Evolutionary conservation across 768 basidiomycete genomes (phyloP), one percentile per base, ranked within the genome.

Genomic region (Pisolithus sp.): DNA sequence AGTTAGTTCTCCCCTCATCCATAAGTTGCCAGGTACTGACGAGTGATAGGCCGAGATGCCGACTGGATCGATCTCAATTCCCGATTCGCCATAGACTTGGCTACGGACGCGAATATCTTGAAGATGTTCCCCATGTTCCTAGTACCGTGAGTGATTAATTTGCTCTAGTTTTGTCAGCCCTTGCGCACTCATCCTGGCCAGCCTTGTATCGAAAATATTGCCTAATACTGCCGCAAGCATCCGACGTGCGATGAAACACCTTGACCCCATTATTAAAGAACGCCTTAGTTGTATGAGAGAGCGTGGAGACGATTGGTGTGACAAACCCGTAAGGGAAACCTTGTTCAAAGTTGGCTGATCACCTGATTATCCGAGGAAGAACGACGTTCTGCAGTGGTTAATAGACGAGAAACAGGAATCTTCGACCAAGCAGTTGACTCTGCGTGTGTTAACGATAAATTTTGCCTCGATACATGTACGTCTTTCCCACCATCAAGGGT

Each of bases 11-110:
- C 26, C 7, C 26, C 4, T 4, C 26, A 7, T 26, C 7, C 7
- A 79, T 77, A 41, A 39, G 71, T 67, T 30, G 40, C 9, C 7
- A 12, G 20, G 73, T 40, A 46, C 4, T 28, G 12, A 20, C 10
- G 23, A 36, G 0, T 5, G 21, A 9, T 38, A 78, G 76, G 76
- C 50, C 69, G 72, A 9, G 49, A 76, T 47, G 54, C 62, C 10
- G 71, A 68, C 2, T 77, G 73, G 59, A 56, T 60, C 15, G 52
- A 53, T n/a, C 53, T 73, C 15, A 65, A 60, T 17, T 60, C 70
- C 15, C 49, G 61, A 1, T 71, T 63, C 49, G 56, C 75, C 1
- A 6, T 62, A 1, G 61, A 70, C 18, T 51, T 73, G 23, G 20
- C 57, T 5, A 52, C 37, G n/a, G 62, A 52, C 4, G 58, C 52